A percentile compares a stretch with the other conserved stretches of the same genome.
Evolutionary conservation across 495 filamentous ascomycete species (phyloP).

Genomic region (Penicillium riverlandense): DNA sequence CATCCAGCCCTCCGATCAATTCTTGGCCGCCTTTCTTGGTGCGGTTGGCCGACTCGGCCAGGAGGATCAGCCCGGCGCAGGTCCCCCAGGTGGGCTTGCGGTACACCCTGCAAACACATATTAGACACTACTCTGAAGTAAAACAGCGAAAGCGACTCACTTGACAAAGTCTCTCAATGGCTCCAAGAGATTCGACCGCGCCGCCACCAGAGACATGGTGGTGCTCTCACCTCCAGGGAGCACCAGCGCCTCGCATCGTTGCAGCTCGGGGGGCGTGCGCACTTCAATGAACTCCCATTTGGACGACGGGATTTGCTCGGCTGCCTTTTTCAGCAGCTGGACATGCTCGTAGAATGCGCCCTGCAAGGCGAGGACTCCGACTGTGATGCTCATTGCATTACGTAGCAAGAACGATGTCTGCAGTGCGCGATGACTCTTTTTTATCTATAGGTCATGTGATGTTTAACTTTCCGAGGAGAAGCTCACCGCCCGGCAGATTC

Average conservation of each 20-base stretch:
- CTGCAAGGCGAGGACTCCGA: conserved; percentile 87
- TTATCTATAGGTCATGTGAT: conserved; percentile 17
- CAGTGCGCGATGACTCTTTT: conserved; percentile 13
- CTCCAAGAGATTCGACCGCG: conserved; percentile 70
- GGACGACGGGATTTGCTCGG: conserved; percentile 17
- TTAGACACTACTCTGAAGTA: too few species aligned
- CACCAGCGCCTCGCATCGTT: conserved; percentile 71
- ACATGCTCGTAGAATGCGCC: conserved; percentile 91
- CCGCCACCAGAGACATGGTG: conserved; percentile 83
- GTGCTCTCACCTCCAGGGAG: conserved; percentile 95
- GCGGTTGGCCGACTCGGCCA: conserved; percentile 79
- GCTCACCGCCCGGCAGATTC: too few species aligned
- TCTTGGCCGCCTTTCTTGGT: conserved; percentile 91
- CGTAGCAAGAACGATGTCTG: not conserved
- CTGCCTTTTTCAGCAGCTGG: conserved; percentile 64
- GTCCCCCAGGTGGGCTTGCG: conserved; percentile 92
- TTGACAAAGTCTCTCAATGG: conserved; percentile 91
- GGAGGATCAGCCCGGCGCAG: conserved; percentile 88
- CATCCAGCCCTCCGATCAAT: conserved; percentile 85
- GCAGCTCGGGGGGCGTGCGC: conserved; percentile 64
- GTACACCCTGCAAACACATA: conserved; percentile 20
- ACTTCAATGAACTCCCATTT: conserved; percentile 69
- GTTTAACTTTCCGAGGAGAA: not conserved
- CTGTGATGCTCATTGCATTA: conserved; percentile 44
- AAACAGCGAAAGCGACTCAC: conserved; percentile 37